phyloP scores from a whole-genome alignment of 208 protist species.

The Trypanosoma congolense region DNA sequence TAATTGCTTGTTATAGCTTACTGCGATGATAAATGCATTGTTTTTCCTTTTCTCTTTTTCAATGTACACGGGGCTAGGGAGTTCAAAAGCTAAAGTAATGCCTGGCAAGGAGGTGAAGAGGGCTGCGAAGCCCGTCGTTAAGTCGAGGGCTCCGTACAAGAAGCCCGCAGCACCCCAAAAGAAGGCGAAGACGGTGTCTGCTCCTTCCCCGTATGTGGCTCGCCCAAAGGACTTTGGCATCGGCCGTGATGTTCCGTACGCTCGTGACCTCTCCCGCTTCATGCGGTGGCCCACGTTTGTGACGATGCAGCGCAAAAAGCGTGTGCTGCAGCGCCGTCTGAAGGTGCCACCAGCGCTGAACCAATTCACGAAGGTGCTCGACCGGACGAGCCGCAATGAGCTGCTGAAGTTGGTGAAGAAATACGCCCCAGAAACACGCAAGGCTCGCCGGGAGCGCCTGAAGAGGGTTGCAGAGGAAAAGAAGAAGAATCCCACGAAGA shows the following conservation, averaged over 20 bases:
- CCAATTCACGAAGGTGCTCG: constrained; percentile 91
- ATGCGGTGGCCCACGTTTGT: constrained; percentile 99
- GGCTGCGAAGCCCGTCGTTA: constrained; percentile 32
- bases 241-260: constrained; percentile 91
- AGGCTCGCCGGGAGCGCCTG: constrained; percentile 95
- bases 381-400: constrained; percentile 93
- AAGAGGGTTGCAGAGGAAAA: constrained; percentile 90
- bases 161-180: constrained; percentile 81
- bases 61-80: constrained; percentile 1
- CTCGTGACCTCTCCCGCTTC: constrained; percentile 95
- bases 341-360: constrained; percentile 93
- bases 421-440: constrained; percentile 95
- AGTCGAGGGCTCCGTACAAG: constrained; percentile 28
- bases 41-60: constrained; percentile 13
- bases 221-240: constrained; percentile 91
- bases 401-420: constrained; percentile 98
- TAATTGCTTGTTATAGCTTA: too few relatives aligned
- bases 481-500: constrained; percentile 80
- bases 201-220: constrained; percentile 61
- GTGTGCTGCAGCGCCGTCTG: constrained; percentile 96
- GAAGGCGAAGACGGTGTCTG: constrained; percentile 48
- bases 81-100: constrained; percentile 30
- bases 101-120: constrained; percentile 87
- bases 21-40: too few relatives aligned
- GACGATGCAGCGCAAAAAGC: constrained; percentile 97